Evolutionary conservation across 164 flowering plant species (phyloP), one percentile per base, ranked within the genome.

Genomic region (Magnolia sinica): DNA sequence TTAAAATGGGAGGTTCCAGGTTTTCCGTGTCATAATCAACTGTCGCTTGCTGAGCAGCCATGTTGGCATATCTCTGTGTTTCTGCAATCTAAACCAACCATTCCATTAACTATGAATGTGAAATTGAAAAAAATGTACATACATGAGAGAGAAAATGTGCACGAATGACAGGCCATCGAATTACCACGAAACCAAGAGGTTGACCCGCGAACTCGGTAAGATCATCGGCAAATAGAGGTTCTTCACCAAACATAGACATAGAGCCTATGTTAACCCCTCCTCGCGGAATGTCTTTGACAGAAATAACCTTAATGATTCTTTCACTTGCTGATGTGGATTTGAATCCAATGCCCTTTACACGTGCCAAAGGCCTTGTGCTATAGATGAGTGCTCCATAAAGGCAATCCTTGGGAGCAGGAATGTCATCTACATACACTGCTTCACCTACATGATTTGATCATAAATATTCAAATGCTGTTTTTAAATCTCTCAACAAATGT

Each of bases 371-470:
- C 84, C 80, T 86, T 22, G 89, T 91, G 87, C 97, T 92, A 70
- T 78, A 92, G 64, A 93, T 85, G 81, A 93, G 88, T 80, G 98
- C 91, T 74, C 97, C 98, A 75, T 93, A 69, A 7, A 95, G 85
- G 83, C 98, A 95, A 76, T 87, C 86, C 71, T 82, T 77, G 18
- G 96, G 97, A 78, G 97, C 86, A 74, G 98, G 93, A 84, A 95
- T 90, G 82, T 95, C 98, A 84, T 95, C 98, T 63, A 95, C 96
- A 83, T 67, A 95, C 7, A 92, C 86, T 68, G 98, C 98, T 84
- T 95, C 98, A 78, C 98, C 98, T 95, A 72, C 70, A 83, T 24
- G 75, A 76, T 73, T 70, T 74, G 37, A 64, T n/a, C 45, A 50
- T 18, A 65, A 65, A 1, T 1, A 37, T 18, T 66, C 70, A 66